These are phyloP conservation scores for Halophytophthora polymorphica DNA, from an alignment of 352 stramenopile genomes.

Conservation along the genomic window DNA sequence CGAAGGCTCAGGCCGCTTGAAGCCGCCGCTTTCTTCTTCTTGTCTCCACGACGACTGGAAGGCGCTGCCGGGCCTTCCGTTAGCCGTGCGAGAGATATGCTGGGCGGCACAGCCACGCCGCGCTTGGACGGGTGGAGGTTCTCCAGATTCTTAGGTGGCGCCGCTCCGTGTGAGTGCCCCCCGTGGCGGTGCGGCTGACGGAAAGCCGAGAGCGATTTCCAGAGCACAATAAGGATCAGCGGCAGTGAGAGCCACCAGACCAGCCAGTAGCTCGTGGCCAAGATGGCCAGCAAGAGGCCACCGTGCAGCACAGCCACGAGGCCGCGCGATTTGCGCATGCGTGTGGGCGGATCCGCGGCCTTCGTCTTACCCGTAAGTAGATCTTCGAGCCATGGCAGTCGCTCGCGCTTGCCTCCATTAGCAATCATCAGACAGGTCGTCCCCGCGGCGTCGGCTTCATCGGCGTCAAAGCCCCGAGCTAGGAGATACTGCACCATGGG, in stretches of 20 bases:
- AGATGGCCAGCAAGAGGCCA: slow-evolving; percentile 38
- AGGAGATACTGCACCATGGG: slow-evolving; percentile 70
- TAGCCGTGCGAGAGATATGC: slow-evolving; percentile 27
- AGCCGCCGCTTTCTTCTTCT: slow-evolving; percentile 25
- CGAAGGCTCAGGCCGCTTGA: slow-evolving; percentile 9
- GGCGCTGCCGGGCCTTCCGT: slow-evolving; percentile 14
- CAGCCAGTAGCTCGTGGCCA: slow-evolving; percentile 63
- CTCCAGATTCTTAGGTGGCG: slow-evolving; percentile 25
- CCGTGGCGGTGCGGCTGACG: slow-evolving; percentile 32
- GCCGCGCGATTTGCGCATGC: slow-evolving; percentile 50
- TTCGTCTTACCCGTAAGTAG: slow-evolving; percentile 36
- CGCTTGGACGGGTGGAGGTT: slow-evolving; percentile 47
- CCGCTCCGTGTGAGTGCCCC: slow-evolving; percentile 39
- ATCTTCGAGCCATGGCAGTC: slow-evolving; percentile 47
- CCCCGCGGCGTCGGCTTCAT: slow-evolving; percentile 40
- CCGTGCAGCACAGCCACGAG: slow-evolving; percentile 52
- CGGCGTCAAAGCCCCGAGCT: slow-evolving; percentile 47
- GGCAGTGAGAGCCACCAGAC: slow-evolving; percentile 68
- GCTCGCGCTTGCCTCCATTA: slow-evolving; percentile 25
- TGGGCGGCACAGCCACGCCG: slow-evolving; percentile 27
- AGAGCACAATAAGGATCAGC: slow-evolving; percentile 51
- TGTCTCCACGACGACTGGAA: slow-evolving; percentile 8
- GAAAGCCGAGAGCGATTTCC: slow-evolving; percentile 47
- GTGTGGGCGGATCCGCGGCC: slow-evolving; percentile 41
- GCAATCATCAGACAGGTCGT: slow-evolving; percentile 43